Evolutionary conservation across 2,329 filamentous ascomycete species (phyloP).

Genomic region (Paecilomyces sp.): DNA sequence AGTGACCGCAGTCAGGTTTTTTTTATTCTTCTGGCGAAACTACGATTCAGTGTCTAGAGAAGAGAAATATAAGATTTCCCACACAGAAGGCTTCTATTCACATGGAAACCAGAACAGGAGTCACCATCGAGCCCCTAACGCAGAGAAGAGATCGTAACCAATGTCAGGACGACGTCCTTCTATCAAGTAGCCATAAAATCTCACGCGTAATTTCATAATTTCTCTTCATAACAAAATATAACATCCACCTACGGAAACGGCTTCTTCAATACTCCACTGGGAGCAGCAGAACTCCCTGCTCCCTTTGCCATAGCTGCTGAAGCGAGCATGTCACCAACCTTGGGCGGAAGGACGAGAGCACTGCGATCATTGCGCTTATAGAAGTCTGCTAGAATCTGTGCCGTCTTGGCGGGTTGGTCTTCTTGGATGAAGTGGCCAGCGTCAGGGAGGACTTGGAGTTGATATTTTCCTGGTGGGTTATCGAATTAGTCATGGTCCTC

Average conservation of each 20-base stretch:
- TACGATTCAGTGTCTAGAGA: not conserved
- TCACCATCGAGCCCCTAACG: not conserved
- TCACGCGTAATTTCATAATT: not conserved
- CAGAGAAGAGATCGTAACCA: not conserved
- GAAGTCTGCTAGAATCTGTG: constrained; percentile 79
- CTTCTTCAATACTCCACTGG: not conserved
- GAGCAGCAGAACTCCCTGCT: constrained; percentile 4
- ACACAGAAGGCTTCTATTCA: not conserved
- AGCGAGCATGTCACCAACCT: constrained; percentile 66
- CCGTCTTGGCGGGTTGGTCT: constrained; percentile 85
- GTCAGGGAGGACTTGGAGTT: constrained; percentile 87
- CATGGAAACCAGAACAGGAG: not conserved
- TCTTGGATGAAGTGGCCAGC: constrained; percentile 97
- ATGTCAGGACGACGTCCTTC: not conserved
- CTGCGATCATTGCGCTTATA: constrained; percentile 85
- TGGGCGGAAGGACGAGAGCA: constrained; percentile 78
- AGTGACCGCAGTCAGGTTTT: not conserved
- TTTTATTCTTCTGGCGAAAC: not conserved
- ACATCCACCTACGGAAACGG: not conserved
- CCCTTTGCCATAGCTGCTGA: constrained; percentile 34
- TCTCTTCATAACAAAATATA: not conserved
- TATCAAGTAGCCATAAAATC: not conserved
- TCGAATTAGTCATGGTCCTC: no score
- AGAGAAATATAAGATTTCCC: not conserved
- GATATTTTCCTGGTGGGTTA: constrained; percentile 63